Percentiles rank a stretch among this genome's conserved stretches.
These are phyloP conservation scores for Fusarium sp. DNA, from an alignment of 2,329 filamentous ascomycete species.

Conservation along the genomic window DNA sequence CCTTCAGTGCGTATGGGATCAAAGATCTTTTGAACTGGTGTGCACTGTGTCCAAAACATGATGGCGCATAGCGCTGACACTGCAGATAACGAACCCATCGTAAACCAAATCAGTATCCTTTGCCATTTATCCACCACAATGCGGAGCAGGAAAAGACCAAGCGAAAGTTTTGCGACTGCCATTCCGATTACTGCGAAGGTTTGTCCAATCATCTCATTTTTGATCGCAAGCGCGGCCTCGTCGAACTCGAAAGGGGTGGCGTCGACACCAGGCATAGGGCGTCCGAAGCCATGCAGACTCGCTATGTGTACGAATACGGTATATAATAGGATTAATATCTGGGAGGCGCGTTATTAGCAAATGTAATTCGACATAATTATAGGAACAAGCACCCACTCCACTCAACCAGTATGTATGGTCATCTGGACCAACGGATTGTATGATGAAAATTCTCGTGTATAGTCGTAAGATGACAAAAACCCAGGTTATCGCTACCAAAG, in stretches of 20 bases:
- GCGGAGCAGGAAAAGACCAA: conserved; percentile 54
- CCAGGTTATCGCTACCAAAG: conserved; percentile 39
- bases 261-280: conserved; percentile 31
- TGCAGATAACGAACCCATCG: conserved; percentile 32
- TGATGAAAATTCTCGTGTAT: conserved; percentile 50
- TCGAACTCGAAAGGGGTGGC: conserved; percentile 26
- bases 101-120: conserved; percentile 49
- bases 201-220: conserved; percentile 50
- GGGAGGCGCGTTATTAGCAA: not conserved
- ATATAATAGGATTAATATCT: conserved; percentile 48
- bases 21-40: conserved; percentile 27
- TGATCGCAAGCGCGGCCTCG: conserved; percentile 42
- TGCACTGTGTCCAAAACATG: conserved; percentile 25
- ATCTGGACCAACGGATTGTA: conserved; percentile 48
- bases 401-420: conserved; percentile 48
- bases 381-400: not conserved
- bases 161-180: conserved; percentile 52
- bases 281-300: conserved; percentile 51
- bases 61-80: conserved; percentile 12
- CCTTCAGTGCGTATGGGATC: conserved; percentile 10
- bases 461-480: conserved; percentile 52
- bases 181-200: conserved; percentile 54
- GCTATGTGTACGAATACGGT: conserved; percentile 49
- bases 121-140: conserved; percentile 51
- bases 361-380: not conserved